Conservation (phyloP, 2,329 filamentous ascomycete species). For the Fusarium dlaminii region DNA sequence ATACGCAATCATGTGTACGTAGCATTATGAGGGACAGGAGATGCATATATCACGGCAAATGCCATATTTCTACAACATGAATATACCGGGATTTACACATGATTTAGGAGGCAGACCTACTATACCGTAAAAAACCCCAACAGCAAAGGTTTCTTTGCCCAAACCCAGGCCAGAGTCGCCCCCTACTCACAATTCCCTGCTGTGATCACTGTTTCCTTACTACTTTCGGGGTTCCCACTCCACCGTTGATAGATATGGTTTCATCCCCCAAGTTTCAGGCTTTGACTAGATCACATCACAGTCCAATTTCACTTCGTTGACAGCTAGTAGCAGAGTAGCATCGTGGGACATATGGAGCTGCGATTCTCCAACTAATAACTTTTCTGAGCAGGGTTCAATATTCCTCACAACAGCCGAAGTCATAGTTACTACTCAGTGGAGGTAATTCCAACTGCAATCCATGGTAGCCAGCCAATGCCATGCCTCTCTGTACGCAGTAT, state of each 20-base stretch:
- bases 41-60: not conserved
- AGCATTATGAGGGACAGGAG: not conserved
- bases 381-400: not conserved
- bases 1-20: not conserved
- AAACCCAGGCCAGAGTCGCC: not conserved
- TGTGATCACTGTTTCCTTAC: constrained; percentile 23
- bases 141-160: not conserved
- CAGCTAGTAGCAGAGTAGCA: constrained; percentile 10
- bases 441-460: not conserved
- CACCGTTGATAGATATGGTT: constrained; percentile 20
- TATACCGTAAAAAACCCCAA: not conserved
- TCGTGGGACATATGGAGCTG: not conserved
- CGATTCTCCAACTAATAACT: not conserved
- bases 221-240: constrained; percentile 7
- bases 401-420: not conserved
- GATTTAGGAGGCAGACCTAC: not conserved
- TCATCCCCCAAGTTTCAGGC: constrained; percentile 28
- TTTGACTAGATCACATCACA: constrained; percentile 8
- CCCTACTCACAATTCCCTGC: not conserved
- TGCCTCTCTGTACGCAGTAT: not conserved
- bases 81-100: not conserved
- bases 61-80: not conserved
- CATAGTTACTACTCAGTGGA: not conserved
- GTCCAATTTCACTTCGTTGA: constrained; percentile 6
- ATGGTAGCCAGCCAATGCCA: not conserved